These are phyloP conservation scores for Candolleomyces efflorescens DNA, from an alignment of 768 basidiomycete genomes.

Conservation along the genomic window DNA sequence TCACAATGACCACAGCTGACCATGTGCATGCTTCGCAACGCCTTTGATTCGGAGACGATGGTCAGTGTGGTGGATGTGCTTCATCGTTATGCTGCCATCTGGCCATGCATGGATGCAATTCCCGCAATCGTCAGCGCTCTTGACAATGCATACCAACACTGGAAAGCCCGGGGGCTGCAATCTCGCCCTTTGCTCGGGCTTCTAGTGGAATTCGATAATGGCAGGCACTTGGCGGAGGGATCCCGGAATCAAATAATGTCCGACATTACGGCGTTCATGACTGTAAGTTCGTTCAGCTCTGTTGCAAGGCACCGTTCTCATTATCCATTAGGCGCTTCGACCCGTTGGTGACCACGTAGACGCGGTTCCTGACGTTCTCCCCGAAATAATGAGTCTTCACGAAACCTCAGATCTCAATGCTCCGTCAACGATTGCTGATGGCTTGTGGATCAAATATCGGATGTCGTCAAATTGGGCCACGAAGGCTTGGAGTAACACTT, in stretches of 20 bases:
- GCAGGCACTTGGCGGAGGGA: conserved; percentile 46
- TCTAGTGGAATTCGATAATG: conserved; percentile 62
- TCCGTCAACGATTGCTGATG: conserved; percentile 66
- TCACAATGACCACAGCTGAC: conserved; percentile 37
- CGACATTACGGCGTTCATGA: conserved; percentile 58
- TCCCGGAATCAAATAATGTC: conserved; percentile 57
- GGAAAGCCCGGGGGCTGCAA: conserved; percentile 62
- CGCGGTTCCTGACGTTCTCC: conserved; percentile 42
- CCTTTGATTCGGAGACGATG: conserved; percentile 48
- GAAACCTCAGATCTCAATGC: conserved; percentile 56
- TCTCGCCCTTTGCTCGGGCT: conserved; percentile 61
- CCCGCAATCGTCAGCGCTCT: conserved; percentile 53
- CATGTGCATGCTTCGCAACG: conserved; percentile 48
- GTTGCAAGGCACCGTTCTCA: background rate
- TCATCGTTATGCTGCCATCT: conserved; percentile 67
- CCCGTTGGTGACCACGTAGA: conserved; percentile 36
- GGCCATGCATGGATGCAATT: conserved; percentile 72
- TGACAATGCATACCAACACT: conserved; percentile 55
- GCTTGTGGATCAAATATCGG: conserved; percentile 81
- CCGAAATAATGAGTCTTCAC: conserved; percentile 67
- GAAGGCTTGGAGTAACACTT: conserved; percentile 82
- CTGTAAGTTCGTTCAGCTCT: conserved; percentile 37
- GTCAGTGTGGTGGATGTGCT: conserved; percentile 65
- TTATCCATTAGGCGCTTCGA: conserved; percentile 39
- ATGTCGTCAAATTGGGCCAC: conserved; percentile 70